These are phyloP conservation scores for Trametes villosa DNA, from an alignment of 768 basidiomycete genomes.

Conservation along the genomic window DNA sequence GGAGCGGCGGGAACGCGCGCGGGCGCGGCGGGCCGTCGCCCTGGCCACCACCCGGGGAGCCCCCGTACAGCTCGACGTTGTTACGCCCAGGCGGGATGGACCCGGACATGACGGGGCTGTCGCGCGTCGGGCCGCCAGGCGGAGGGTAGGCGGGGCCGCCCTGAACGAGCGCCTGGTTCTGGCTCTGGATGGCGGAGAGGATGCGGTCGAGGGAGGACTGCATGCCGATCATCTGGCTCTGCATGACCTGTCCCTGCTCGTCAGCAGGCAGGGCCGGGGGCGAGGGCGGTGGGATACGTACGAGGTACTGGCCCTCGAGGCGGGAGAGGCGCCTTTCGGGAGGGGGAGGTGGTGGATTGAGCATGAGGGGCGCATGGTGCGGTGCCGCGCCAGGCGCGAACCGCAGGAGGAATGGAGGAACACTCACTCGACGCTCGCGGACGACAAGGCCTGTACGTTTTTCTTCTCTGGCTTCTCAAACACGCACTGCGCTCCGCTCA, in stretches of 20 bases:
- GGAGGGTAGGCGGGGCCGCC: slow-evolving; percentile 28
- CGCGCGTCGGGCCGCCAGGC: slow-evolving; percentile 16
- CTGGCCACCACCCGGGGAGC: slow-evolving; percentile 30
- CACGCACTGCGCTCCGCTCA: slow-evolving; percentile 77
- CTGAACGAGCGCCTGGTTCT: slow-evolving; percentile 34
- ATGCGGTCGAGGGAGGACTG: slow-evolving; percentile 88
- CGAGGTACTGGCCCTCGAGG: slow-evolving; percentile 85
- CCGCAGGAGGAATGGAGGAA: not conserved
- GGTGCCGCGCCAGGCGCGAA: slow-evolving; percentile 23
- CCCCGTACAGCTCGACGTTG: slow-evolving; percentile 34
- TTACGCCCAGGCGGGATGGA: slow-evolving; percentile 23
- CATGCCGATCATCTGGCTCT: slow-evolving; percentile 95
- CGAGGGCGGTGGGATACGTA: slow-evolving; percentile 35
- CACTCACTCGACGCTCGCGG: slow-evolving; percentile 75
- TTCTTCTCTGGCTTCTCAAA: slow-evolving; percentile 96
- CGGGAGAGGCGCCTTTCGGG: slow-evolving; percentile 71
- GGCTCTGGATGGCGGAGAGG: slow-evolving; percentile 61
- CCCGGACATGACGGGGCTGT: slow-evolving; percentile 18
- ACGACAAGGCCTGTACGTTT: slow-evolving; percentile 58
- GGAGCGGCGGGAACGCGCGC: slow-evolving; percentile 78
- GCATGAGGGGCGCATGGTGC: slow-evolving; percentile 14
- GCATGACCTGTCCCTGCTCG: slow-evolving; percentile 65
- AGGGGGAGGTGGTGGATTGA: slow-evolving; percentile 23
- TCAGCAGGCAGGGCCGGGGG: not conserved
- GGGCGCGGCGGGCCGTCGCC: slow-evolving; percentile 33